A percentile compares a stretch with the other conserved stretches of the same genome.
Conservation (phyloP, 305 asterid genomes). For the Withania somnifera region DNA sequence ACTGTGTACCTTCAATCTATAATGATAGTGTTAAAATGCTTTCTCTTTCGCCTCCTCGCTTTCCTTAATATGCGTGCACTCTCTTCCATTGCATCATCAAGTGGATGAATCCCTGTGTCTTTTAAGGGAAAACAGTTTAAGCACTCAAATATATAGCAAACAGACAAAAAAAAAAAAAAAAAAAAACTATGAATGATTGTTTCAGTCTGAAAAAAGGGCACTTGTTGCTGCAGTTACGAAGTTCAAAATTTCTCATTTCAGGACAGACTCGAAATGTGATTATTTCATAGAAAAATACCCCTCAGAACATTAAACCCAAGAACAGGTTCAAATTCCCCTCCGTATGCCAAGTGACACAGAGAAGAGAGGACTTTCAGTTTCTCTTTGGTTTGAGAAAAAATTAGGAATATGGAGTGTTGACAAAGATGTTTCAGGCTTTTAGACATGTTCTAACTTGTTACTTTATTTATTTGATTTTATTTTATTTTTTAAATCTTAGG, state of each 20-base stretch:
- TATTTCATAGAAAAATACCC: neutral
- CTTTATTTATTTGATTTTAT: neutral
- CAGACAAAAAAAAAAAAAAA: too few species aligned
- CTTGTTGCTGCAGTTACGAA: neutral
- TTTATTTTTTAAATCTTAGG: neutral
- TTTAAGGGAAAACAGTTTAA: constrained; percentile 1
- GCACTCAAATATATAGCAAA: neutral
- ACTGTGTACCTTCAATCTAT: constrained; percentile 50
- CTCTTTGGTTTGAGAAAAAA: neutral
- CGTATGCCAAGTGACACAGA: neutral
- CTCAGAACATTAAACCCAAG: neutral
- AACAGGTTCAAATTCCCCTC: neutral
- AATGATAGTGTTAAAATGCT: constrained; percentile 43
- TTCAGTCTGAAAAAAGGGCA: neutral
- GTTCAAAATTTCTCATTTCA: neutral
- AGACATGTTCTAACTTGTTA: neutral
- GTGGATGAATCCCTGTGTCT: constrained; percentile 24
- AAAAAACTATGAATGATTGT: neutral
- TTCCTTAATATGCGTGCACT: constrained; percentile 63
- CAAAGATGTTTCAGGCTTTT: neutral
- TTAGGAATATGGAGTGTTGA: neutral
- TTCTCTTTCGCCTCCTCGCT: constrained; percentile 87
- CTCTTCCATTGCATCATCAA: constrained; percentile 46
- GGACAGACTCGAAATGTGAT: neutral
- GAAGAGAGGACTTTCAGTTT: neutral